Evolutionary conservation across 768 basidiomycete genomes (phyloP), one percentile per base, ranked within the genome.

Genomic region (Coprinellus aureogranulatus): DNA sequence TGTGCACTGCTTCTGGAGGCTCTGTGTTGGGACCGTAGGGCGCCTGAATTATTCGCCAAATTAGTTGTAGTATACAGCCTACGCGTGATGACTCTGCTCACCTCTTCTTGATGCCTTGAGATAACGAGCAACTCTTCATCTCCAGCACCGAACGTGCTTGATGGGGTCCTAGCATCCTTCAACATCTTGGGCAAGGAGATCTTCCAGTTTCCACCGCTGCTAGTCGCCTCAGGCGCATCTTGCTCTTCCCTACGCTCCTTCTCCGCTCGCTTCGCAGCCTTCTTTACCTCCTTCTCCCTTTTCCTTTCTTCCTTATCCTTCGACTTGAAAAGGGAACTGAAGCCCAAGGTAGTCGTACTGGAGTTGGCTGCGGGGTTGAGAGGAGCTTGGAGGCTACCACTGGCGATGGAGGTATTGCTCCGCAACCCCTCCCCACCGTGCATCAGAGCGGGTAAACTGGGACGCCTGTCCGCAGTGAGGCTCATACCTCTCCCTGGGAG

Each of bases 231-330:
- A n/a, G 45, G 41, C 18, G 41, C 41, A n/a, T 34, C 31, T 26
- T 22, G 18, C 28, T 42, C 48, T 49, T 4, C 44, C 57, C 12
- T 55, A 40, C 16, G 39, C 53, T 4, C 55, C 61, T 40, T 53
- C 57, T 48, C 46, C 56, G 57, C 44, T 40, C 45, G 16, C 31
- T 47, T 47, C 58, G 48, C 55, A 41, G 46, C 54, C 45, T 60
- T 55, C 28, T 57, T 62, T 53, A 47, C 60, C 34, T 31, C 59
- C 60, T 52, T 65, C 40, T 46, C 62, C 58, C 55, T 59, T 60
- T 68, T 62, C 57, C 63, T 66, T 22, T 53, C 61, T 11, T 62
- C 63, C 54, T 60, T 65, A 49, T 61, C 59, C 46, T 65, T 59
- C 39, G 14, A 31, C 16, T 58, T 47, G 50, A 59, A 61, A 22